Percentiles rank a stretch among this genome's conserved stretches.
Evolutionary conservation across 169 alveolate species (phyloP).

Genomic region (Plasmodium gonderi): DNA sequence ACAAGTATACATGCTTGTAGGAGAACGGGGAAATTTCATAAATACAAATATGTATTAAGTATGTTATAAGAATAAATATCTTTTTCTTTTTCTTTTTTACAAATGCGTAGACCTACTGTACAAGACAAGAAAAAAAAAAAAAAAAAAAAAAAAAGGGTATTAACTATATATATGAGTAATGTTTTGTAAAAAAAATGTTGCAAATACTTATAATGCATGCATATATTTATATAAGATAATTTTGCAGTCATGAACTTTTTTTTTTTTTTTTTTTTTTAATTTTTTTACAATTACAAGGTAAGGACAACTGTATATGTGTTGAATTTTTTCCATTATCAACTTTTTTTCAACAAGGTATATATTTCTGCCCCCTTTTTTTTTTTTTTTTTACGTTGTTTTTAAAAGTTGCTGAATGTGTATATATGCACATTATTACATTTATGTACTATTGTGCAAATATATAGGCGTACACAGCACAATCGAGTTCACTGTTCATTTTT

Average conservation of each 20-base stretch:
- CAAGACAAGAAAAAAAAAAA: too few species aligned
- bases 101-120: neutral
- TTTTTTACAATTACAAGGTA: neutral
- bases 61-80: too few species aligned
- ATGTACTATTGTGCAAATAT: neutral
- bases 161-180: neutral
- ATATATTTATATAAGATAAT: neutral
- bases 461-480: neutral
- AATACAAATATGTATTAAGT: too few species aligned
- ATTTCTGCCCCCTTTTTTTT: too few species aligned
- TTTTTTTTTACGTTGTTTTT: neutral
- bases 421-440: neutral
- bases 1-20: too few species aligned
- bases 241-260: neutral
- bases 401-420: neutral
- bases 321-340: neutral
- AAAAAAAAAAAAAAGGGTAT: too few species aligned
- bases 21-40: too few species aligned
- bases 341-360: too few species aligned
- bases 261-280: neutral
- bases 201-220: neutral
- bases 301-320: neutral
- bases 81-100: neutral
- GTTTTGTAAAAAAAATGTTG: neutral
- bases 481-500: neutral